phyloP scores from a whole-genome alignment of 2,329 filamentous ascomycete genomes.

The Thelonectria rubi region DNA sequence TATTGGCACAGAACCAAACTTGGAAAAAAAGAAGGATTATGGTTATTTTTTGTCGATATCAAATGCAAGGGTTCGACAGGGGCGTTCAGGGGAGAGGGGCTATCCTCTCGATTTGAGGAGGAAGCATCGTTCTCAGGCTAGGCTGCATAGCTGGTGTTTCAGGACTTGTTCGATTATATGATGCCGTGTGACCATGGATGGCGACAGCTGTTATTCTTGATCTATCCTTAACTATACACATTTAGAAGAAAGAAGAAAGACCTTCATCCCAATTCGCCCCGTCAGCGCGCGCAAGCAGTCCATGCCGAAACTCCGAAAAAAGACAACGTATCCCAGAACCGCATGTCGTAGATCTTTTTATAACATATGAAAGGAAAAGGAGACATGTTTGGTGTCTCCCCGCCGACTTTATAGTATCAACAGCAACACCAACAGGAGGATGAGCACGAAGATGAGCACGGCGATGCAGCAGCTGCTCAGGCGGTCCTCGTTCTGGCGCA shows the following conservation, averaged over 20 bases:
- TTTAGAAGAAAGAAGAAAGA: conserved; percentile 26
- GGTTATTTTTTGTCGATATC: neutral
- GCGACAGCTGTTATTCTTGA: conserved; percentile 27
- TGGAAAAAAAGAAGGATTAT: conserved; percentile 8
- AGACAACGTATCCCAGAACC: conserved; percentile 16
- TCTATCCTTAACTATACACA: conserved; percentile 42
- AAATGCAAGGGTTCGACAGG: conserved; percentile 22
- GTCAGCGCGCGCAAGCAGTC: conserved; percentile 21
- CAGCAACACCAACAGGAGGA: conserved; percentile 84
- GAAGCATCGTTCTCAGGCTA: conserved; percentile 18
- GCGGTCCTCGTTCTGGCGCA: conserved; percentile 88
- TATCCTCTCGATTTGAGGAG: conserved; percentile 11
- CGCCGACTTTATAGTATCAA: conserved; percentile 61
- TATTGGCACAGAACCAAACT: conserved; percentile 4
- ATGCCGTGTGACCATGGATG: conserved; percentile 25
- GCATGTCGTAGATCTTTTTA: conserved; percentile 17
- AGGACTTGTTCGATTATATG: conserved; percentile 38
- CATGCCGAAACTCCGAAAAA: conserved; percentile 34
- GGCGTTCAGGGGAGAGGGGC: conserved; percentile 28
- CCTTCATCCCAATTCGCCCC: conserved; percentile 21
- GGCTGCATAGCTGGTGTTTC: conserved; percentile 32
- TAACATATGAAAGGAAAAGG: neutral
- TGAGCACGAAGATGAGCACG: conserved; percentile 85
- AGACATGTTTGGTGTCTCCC: neutral
- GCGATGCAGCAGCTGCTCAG: conserved; percentile 91